Evolutionary conservation across 2,329 filamentous ascomycete genomes (phyloP).

Genomic region (Fusarium succisae): DNA sequence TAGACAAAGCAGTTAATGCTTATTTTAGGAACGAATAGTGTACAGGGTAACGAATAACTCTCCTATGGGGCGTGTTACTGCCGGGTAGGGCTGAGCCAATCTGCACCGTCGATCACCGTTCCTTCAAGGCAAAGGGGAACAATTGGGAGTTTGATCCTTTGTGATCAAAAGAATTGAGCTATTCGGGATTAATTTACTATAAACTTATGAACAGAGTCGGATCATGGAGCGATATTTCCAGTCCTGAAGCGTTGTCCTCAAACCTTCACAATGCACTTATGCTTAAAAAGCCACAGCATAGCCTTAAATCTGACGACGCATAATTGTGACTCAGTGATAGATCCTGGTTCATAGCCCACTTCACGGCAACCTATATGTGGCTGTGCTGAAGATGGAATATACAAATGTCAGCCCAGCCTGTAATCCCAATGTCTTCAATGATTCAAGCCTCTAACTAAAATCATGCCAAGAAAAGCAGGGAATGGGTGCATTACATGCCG

Average conservation of each 20-base stretch:
- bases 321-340: background rate
- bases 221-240: accelerated
- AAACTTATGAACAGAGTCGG: accelerated
- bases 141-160: background rate
- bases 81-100: background rate
- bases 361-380: background rate
- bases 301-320: background rate
- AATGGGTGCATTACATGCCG: constrained; percentile 42
- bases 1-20: background rate
- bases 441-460: background rate
- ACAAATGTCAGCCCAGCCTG: background rate
- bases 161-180: no score
- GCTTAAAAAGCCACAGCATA: background rate
- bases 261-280: background rate
- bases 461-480: constrained; percentile 39
- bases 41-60: no score
- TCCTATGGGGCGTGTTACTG: no score
- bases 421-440: background rate
- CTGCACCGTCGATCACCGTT: background rate
- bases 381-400: constrained; percentile 13
- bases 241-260: no score
- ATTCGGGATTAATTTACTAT: accelerated
- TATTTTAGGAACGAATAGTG: background rate
- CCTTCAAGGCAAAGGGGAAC: background rate
- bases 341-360: background rate